These are phyloP conservation scores for Marasmius tenuissimus DNA, from an alignment of 1,284 basidiomycete species.

Conservation along the genomic window DNA sequence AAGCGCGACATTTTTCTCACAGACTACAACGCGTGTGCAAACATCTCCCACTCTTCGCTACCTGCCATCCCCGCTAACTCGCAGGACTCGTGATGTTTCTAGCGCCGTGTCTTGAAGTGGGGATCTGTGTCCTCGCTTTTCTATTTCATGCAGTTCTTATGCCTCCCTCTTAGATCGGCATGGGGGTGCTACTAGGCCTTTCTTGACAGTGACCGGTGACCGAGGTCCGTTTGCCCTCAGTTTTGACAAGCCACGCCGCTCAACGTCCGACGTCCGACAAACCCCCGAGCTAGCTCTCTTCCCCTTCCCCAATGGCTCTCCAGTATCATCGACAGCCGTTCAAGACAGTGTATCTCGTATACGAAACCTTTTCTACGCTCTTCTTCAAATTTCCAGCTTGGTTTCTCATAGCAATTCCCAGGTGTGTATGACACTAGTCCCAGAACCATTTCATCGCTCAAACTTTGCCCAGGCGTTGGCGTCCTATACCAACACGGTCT, in stretches of 20 bases:
- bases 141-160: too few relatives aligned
- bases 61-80: too few relatives aligned
- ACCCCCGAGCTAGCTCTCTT: neutral
- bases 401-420: constrained; percentile 34
- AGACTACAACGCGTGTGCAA: neutral
- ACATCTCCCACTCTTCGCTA: too few relatives aligned
- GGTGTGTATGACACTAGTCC: constrained; percentile 22
- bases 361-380: constrained; percentile 35
- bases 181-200: too few relatives aligned
- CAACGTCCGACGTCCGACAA: neutral
- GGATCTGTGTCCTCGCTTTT: too few relatives aligned
- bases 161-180: too few relatives aligned
- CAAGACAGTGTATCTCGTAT: constrained; percentile 40
- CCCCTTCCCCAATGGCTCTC: neutral
- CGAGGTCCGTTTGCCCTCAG: too few relatives aligned
- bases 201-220: too few relatives aligned
- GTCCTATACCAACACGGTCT: constrained; percentile 42
- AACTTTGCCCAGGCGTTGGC: constrained; percentile 27
- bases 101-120: too few relatives aligned
- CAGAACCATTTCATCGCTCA: neutral
- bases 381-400: constrained; percentile 50
- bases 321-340: constrained; percentile 32
- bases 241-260: neutral
- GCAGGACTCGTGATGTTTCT: too few relatives aligned
- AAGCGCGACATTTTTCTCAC: constrained; percentile 6